Conservation (phyloP, 768 basidiomycete species). For the Suillus brevipes region DNA sequence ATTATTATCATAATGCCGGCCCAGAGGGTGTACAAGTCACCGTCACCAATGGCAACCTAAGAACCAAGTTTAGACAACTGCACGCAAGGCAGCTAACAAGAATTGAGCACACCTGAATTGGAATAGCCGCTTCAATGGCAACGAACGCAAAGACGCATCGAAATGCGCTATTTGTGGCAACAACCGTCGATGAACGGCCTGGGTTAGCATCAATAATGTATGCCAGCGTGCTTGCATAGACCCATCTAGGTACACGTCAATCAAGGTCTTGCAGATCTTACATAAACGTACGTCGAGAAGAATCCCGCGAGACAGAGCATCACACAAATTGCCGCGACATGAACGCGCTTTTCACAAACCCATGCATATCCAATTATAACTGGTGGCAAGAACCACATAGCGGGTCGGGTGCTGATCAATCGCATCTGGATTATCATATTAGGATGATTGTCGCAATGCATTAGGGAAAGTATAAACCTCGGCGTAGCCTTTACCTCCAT, state of each 20-base stretch:
- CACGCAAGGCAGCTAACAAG: background rate
- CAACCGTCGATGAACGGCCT: constrained; percentile 72
- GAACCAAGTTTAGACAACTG: constrained; percentile 19
- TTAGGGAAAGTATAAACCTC: constrained; percentile 42
- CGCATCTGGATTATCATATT: constrained; percentile 52
- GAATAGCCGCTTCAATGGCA: constrained; percentile 69
- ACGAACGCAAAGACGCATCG: constrained; percentile 66
- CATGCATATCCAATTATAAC: constrained; percentile 69
- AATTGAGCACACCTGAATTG: constrained; percentile 46
- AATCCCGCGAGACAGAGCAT: constrained; percentile 71
- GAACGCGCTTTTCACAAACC: constrained; percentile 58
- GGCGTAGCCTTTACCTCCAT: constrained; percentile 49
- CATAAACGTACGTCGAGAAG: constrained; percentile 55
- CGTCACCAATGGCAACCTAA: constrained; percentile 8
- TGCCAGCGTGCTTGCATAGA: constrained; percentile 67
- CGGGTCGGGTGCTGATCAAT: constrained; percentile 55
- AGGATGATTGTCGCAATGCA: background rate
- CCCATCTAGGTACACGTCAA: constrained; percentile 33
- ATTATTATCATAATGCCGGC: constrained; percentile 50
- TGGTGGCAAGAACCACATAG: constrained; percentile 50
- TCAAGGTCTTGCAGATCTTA: background rate
- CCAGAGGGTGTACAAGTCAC: constrained; percentile 43
- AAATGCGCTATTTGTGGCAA: constrained; percentile 71
- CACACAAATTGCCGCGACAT: constrained; percentile 66
- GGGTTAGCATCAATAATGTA: constrained; percentile 83